Conservation (phyloP, 495 filamentous ascomycete species). For the Penicillium lividum region DNA sequence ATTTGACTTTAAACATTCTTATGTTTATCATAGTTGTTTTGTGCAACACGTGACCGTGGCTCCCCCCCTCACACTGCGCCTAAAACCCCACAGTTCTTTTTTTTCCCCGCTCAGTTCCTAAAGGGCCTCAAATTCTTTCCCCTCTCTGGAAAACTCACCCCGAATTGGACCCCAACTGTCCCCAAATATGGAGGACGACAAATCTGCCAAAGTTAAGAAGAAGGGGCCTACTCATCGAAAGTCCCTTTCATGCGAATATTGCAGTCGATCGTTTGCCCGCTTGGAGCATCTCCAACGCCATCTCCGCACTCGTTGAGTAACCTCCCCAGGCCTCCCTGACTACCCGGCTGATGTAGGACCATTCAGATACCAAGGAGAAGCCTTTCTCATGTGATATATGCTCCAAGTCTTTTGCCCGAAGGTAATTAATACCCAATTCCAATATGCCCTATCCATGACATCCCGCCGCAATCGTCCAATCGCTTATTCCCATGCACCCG, state of each 20-base stretch:
- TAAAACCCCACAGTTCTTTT: slow-evolving; percentile 44
- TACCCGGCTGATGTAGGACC: slow-evolving; percentile 29
- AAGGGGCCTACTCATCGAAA: slow-evolving; percentile 46
- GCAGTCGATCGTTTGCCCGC: slow-evolving; percentile 51
- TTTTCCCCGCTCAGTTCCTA: slow-evolving; percentile 31
- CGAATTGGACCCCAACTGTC: slow-evolving; percentile 34
- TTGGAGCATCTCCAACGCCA: slow-evolving; percentile 56
- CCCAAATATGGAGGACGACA: slow-evolving; percentile 44
- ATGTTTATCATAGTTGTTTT: neutral
- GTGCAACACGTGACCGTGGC: slow-evolving; percentile 31
- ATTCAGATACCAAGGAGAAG: slow-evolving; percentile 54
- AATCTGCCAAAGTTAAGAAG: slow-evolving; percentile 46
- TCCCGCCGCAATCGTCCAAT: slow-evolving; percentile 14
- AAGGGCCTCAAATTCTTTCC: slow-evolving; percentile 32
- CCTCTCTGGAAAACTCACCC: slow-evolving; percentile 24
- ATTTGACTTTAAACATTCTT: neutral
- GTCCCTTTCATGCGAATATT: slow-evolving; percentile 52
- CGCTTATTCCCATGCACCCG: slow-evolving; percentile 29
- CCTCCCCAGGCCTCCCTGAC: slow-evolving; percentile 18
- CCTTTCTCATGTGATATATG: slow-evolving; percentile 57
- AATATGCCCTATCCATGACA: neutral
- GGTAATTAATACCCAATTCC: slow-evolving; percentile 31
- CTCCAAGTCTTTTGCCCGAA: slow-evolving; percentile 53
- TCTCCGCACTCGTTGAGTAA: slow-evolving; percentile 56
- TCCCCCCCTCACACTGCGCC: slow-evolving; percentile 25